phyloP scores from a whole-genome alignment of 257 asterid species.

The Solanum paucissectum region DNA sequence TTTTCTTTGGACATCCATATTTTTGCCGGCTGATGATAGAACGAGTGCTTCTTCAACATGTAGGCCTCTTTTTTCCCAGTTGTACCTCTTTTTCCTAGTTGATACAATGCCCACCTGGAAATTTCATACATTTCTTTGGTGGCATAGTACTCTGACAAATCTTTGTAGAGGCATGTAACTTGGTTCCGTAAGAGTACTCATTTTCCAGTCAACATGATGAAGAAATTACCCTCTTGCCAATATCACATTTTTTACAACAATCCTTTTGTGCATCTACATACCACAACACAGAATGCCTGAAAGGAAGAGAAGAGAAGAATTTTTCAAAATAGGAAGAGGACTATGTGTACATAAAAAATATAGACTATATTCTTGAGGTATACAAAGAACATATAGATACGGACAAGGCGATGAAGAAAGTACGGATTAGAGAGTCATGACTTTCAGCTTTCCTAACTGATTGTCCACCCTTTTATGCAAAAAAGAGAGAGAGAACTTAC shows the following conservation, averaged over 20 bases:
- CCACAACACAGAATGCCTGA: slow-evolving; percentile 43
- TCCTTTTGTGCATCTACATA: neutral
- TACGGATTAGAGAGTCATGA: neutral
- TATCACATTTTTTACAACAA: slow-evolving; percentile 32
- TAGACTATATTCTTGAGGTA: neutral
- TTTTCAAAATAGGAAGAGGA: neutral
- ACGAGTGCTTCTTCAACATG: too few species aligned
- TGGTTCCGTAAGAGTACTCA: neutral
- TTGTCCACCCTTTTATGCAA: neutral
- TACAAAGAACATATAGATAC: too few species aligned
- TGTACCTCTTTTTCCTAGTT: neutral
- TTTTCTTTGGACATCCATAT: neutral
- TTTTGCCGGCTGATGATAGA: too few species aligned
- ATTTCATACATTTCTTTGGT: neutral
- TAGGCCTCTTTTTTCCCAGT: neutral
- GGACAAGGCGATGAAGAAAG: neutral
- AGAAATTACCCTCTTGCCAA: neutral
- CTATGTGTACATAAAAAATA: neutral
- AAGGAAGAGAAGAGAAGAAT: neutral
- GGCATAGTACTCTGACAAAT: neutral
- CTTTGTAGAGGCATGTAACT: neutral
- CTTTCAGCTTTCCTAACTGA: neutral
- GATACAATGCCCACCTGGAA: neutral
- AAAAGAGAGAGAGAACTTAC: slow-evolving; percentile 21
- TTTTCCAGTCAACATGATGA: slow-evolving; percentile 2